Evolutionary conservation across 176 grass and related monocot species (phyloP), one percentile per base, ranked within the genome.

Genomic region (Otatea glauca): DNA sequence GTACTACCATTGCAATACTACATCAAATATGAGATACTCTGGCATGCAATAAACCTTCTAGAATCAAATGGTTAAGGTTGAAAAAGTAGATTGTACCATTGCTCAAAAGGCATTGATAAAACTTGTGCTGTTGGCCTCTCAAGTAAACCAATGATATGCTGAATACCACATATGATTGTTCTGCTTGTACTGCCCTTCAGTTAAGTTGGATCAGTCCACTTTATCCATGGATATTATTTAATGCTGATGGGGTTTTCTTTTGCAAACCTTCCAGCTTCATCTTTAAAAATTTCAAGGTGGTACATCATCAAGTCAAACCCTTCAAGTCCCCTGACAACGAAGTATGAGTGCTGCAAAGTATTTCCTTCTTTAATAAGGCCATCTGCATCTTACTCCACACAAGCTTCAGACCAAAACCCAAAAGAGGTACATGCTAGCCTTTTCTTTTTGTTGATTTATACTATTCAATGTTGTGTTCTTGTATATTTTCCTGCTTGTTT

Each of bases 321-420:
- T 79, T 80, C 63, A 77, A 80, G 50, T 91, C 47, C 73, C 80
- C 76, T 84, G 48, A 76, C 68, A 62, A 74, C 39, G 5, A 59
- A 59, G 56, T 13, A 75, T 76, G 87, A 88, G 70, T 69, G 37
- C 29, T 50, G 7, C 79, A 74, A 68, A 67, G 62, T 62, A 58
- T 80, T 88, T 85, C 73, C 85, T 54, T 88, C 53, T 84, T 58
- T 85, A 12, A 18, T 79, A 66, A 94, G 88, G 70, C 77, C 89
- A 75, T 92, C 32, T 87, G 91, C 93, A 85, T 86, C 91, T 80
- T 98, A 95, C 92, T 95, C 93, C 53, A 95, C 96, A 73, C 20
- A 92, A 88, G 76, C 89, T 81, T 91, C 83, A 83, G 88, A 92
- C 53, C 83, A 87, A 59, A 92, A 74, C 68, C 77, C 87, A 86